These are phyloP conservation scores for Spongispora temasekensis DNA, from an alignment of 1,284 basidiomycete species.

Conservation along the genomic window DNA sequence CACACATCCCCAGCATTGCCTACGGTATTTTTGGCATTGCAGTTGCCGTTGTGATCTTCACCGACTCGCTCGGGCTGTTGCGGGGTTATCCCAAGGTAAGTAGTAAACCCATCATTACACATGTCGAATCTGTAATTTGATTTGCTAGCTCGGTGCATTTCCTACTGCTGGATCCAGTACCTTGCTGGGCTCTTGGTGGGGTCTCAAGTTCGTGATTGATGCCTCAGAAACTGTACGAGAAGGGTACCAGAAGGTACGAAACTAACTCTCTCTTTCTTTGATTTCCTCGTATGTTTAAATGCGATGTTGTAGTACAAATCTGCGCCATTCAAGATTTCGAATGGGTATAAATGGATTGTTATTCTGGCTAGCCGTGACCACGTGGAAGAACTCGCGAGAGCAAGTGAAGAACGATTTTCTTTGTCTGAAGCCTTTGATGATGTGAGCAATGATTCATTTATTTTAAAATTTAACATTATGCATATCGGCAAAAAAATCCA, in stretches of 20 bases:
- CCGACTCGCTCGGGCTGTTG: no score
- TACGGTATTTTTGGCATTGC: neutral
- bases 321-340: conserved; percentile 42
- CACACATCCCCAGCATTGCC: neutral
- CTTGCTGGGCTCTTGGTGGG: conserved; percentile 22
- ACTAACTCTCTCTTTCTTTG: neutral
- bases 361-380: conserved; percentile 37
- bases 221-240: conserved; percentile 13
- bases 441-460: neutral
- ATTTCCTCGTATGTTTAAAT: neutral
- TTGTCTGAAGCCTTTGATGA: neutral
- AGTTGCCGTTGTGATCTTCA: neutral
- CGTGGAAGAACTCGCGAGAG: conserved; percentile 32
- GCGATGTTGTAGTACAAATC: conserved; percentile 33
- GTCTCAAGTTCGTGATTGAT: conserved; percentile 9
- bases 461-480: neutral
- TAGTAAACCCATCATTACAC: neutral
- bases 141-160: neutral
- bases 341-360: conserved; percentile 41
- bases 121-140: neutral
- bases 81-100: neutral
- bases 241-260: conserved; percentile 22
- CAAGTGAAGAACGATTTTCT: neutral
- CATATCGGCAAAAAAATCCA: neutral
- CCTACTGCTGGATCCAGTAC: conserved; percentile 16